phyloP scores from a whole-genome alignment of 257 asterid genomes.

The Solanum bukasovii region DNA sequence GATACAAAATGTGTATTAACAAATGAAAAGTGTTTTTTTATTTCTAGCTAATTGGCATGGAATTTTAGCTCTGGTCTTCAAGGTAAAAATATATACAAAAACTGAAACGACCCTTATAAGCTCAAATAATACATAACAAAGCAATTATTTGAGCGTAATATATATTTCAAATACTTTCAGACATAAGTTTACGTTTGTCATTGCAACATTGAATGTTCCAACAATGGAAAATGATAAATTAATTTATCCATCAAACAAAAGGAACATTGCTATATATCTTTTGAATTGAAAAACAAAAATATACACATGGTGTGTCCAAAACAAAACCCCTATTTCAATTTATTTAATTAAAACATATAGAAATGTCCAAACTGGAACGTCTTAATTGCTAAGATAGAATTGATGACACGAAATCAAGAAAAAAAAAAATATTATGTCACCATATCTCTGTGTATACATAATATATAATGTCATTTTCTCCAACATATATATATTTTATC shows the following conservation, averaged over 20 bases:
- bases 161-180: not conserved
- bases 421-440: not conserved
- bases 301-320: not conserved
- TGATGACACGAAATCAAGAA: not conserved
- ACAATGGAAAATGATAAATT: not conserved
- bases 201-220: not conserved
- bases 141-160: not conserved
- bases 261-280: not conserved
- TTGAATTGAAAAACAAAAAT: not conserved
- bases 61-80: not conserved
- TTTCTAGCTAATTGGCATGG: fast-evolving
- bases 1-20: not conserved
- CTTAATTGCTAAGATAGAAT: not conserved
- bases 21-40: not conserved
- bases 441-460: not conserved
- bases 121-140: not conserved
- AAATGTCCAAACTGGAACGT: not conserved
- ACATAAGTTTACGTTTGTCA: not conserved
- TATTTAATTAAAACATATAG: not conserved
- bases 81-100: not conserved
- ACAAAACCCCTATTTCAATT: not conserved
- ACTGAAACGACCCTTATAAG: not conserved
- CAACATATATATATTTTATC: not conserved
- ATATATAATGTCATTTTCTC: not conserved
- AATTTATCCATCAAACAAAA: not conserved